Evolutionary conservation across 371 early-diverging fungal genomes (phyloP).

Genomic region (Mucor plumbeus): DNA sequence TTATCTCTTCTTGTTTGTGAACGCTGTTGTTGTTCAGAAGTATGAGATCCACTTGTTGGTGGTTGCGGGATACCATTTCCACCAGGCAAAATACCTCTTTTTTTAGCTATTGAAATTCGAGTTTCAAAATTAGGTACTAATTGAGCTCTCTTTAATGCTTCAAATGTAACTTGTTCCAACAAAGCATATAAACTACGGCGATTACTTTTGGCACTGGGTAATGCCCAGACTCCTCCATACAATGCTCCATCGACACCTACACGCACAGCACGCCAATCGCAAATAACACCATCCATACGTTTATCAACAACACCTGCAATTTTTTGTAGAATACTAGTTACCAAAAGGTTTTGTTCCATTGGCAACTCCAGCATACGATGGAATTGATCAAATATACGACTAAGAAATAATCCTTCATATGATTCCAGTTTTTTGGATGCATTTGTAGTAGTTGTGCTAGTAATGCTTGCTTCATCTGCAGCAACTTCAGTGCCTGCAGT

Average conservation of each 20-base stretch:
- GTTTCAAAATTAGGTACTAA: conserved; percentile 59
- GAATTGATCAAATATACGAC: conserved; percentile 53
- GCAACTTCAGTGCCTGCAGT: conserved; percentile 5
- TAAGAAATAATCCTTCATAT: conserved; percentile 54
- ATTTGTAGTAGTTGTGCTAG: conserved; percentile 18
- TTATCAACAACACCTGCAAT: conserved; percentile 54
- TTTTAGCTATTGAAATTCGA: conserved; percentile 53
- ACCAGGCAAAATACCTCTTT: conserved; percentile 41
- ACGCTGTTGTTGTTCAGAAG: conserved; percentile 17
- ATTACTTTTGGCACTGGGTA: conserved; percentile 42
- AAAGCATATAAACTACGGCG: conserved; percentile 51
- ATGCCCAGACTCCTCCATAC: conserved; percentile 55
- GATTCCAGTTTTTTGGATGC: conserved; percentile 28
- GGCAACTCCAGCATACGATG: conserved; percentile 49
- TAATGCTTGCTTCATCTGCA: conserved; percentile 29
- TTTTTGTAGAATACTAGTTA: conserved; percentile 57
- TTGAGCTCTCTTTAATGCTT: conserved; percentile 56
- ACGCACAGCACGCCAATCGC: conserved; percentile 55
- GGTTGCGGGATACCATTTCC: background rate
- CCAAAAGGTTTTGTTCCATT: conserved; percentile 53
- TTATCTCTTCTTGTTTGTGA: conserved; percentile 14
- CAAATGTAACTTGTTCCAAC: conserved; percentile 57
- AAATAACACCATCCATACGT: conserved; percentile 56
- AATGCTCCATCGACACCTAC: conserved; percentile 49
- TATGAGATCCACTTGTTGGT: conserved; percentile 14